A percentile compares a stretch with the other conserved stretches of the same genome.
phyloP scores from a whole-genome alignment of 257 asterid species.

The Leonotis leonurus region DNA sequence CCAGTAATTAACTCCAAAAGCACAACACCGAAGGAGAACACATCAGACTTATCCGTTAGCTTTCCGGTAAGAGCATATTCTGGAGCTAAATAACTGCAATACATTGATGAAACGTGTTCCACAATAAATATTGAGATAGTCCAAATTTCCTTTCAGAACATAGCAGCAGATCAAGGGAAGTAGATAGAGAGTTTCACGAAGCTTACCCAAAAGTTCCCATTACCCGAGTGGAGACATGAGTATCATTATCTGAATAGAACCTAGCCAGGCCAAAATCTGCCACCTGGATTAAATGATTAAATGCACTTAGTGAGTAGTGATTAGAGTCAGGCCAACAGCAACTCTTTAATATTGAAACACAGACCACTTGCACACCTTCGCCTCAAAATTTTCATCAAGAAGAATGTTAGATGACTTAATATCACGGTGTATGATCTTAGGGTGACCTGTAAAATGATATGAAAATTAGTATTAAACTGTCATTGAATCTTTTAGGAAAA shows the following conservation, averaged over 20 bases:
- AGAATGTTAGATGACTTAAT: conserved; percentile 88
- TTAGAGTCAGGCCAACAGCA: neutral
- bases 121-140: neutral
- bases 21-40: conserved; percentile 87
- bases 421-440: conserved; percentile 86
- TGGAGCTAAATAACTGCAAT: conserved; percentile 87
- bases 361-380: conserved; percentile 55
- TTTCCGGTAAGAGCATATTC: conserved; percentile 95
- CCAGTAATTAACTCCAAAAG: conserved; percentile 90
- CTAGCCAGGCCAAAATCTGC: conserved; percentile 98
- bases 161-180: conserved; percentile 7
- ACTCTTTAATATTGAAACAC: neutral
- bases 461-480: conserved; percentile 19
- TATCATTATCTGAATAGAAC: conserved; percentile 67
- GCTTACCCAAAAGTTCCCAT: conserved; percentile 96
- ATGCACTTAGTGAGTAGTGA: too few relatives aligned
- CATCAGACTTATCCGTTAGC: conserved; percentile 75
- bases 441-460: conserved; percentile 54
- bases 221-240: conserved; percentile 89
- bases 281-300: conserved; percentile 42
- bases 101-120: neutral
- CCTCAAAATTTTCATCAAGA: conserved; percentile 66
- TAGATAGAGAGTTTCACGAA: neutral
- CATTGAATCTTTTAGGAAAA: conserved; percentile 2
- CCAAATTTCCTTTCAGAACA: neutral